Conservation (phyloP, 805 yeast genomes). For the Pichia scutulata region DNA sequence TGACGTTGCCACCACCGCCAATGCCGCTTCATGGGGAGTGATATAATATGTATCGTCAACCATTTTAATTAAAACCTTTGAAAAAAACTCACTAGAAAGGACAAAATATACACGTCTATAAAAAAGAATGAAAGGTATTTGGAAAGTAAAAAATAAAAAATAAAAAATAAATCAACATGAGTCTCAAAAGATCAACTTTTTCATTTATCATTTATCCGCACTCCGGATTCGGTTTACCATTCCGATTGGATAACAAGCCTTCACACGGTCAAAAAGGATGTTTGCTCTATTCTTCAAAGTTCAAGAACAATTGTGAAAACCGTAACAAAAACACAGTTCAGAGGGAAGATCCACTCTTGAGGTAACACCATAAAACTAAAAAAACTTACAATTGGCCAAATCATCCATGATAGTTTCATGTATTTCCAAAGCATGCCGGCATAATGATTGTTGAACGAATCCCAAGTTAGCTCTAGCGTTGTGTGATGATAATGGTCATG, state of each 20-base stretch:
- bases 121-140: neutral
- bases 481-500: neutral
- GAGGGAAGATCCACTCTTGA: slow-evolving; percentile 44
- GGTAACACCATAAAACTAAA: slow-evolving; percentile 43
- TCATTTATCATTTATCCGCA: neutral
- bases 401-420: slow-evolving; percentile 43
- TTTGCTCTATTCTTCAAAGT: neutral
- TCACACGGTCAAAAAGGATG: neutral
- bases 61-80: slow-evolving; percentile 13
- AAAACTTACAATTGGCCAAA: slow-evolving; percentile 54
- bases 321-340: slow-evolving; percentile 49
- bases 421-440: slow-evolving; percentile 36
- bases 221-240: neutral
- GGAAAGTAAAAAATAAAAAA: no score
- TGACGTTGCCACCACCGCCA: slow-evolving; percentile 77
- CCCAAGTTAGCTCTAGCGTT: slow-evolving; percentile 4
- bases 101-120: no score
- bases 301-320: slow-evolving; percentile 43
- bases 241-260: slow-evolving; percentile 3
- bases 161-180: neutral
- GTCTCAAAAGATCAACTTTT: neutral
- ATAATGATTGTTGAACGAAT: slow-evolving; percentile 1
- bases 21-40: slow-evolving; percentile 74
- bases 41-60: slow-evolving; percentile 50
- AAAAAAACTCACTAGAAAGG: neutral